Evolutionary conservation across 2,329 filamentous ascomycete genomes (phyloP), one percentile per base, ranked within the genome.

Genomic region (Fusarium multiceps): DNA sequence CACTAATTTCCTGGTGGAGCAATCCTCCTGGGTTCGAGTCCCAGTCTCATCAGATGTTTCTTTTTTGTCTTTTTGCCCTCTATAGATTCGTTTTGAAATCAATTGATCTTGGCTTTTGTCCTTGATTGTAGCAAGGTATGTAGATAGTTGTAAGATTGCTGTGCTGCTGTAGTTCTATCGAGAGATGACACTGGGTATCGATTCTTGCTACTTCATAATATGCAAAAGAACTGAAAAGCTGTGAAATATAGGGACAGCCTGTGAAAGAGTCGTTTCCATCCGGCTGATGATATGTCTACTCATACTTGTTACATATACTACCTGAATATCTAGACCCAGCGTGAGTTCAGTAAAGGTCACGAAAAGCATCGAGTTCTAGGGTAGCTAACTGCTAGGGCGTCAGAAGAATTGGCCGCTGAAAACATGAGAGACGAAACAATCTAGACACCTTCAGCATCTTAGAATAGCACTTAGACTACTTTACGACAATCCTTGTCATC

Each of bases 1-100:
- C 68, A 73, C 71, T 27, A 46, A 47, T 63, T 71, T 78, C 76
- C 75, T 78, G 75, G 63, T 77, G 76, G 76, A 77, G 76, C 74
- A 77, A 77, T 77, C 76, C 76, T 77, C 76, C 75, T 77, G 76
- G 76, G 76, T 78, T 78, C 76, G 73, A 78, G 75, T 78, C 76
- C 76, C 75, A 76, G 75, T 78, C 76, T 76, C 71, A 73, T 78
- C 75, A 74, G 27, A 18, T 1, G 2, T 4, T 43, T 54, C 16
- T 43, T 59, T 59, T 68, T 56, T 54, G 0, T 8, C n/a, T 25
- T 55, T 12, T 20, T 3, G 2, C 3, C 1, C 27, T 21, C 13
- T 7, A 12, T 6, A 6, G 4, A 5, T 7, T 14, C 4, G 8
- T 11, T 12, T 13, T 5, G 14, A n/a, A 16, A 12, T n/a, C 11